A percentile compares a stretch with the other conserved stretches of the same genome.
These are phyloP conservation scores for Coniochaeta ligniaria DNA, from an alignment of 2,329 filamentous ascomycete species.

Conservation along the genomic window DNA sequence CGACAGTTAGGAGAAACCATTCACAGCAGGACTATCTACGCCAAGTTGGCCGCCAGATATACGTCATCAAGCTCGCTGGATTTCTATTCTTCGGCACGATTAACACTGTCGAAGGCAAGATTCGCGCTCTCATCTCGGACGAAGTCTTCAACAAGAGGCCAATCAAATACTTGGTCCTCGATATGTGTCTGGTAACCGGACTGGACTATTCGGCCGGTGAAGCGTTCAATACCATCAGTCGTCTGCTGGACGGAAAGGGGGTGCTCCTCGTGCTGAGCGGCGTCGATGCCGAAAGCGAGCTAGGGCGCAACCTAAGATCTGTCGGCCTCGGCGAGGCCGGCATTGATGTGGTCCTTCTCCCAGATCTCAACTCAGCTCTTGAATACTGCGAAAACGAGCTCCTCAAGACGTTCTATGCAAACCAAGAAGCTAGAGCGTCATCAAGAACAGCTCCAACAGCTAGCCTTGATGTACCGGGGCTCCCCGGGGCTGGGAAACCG, in stretches of 20 bases:
- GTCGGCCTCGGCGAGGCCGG: conserved; percentile 73
- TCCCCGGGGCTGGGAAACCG: conserved; percentile 7
- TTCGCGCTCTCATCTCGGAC: conserved; percentile 75
- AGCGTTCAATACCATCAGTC: conserved; percentile 86
- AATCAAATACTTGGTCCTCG: conserved; percentile 83
- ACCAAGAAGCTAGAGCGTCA: conserved; percentile 52
- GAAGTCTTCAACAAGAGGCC: conserved; percentile 70
- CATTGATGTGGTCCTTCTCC: conserved; percentile 71
- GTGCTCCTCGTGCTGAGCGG: conserved; percentile 80
- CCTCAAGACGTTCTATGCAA: conserved; percentile 70
- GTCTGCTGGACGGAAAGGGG: conserved; percentile 68
- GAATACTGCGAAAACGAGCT: conserved; percentile 95
- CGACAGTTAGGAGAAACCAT: conserved; percentile 85
- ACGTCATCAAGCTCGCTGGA: conserved; percentile 83
- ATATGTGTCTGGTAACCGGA: conserved; percentile 82
- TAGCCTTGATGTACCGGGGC: conserved; percentile 41
- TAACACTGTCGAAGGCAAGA: conserved; percentile 85
- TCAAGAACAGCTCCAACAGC: conserved; percentile 32
- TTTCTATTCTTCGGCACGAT: conserved; percentile 99
- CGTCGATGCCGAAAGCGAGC: conserved; percentile 64
- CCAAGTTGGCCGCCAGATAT: conserved; percentile 80
- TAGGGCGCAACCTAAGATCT: conserved; percentile 73
- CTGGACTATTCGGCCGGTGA: conserved; percentile 96
- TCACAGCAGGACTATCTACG: conserved; percentile 82
- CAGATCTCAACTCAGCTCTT: conserved; percentile 84